phyloP scores from a whole-genome alignment of 306 rosid species.

The Lathyrus tuberosus region DNA sequence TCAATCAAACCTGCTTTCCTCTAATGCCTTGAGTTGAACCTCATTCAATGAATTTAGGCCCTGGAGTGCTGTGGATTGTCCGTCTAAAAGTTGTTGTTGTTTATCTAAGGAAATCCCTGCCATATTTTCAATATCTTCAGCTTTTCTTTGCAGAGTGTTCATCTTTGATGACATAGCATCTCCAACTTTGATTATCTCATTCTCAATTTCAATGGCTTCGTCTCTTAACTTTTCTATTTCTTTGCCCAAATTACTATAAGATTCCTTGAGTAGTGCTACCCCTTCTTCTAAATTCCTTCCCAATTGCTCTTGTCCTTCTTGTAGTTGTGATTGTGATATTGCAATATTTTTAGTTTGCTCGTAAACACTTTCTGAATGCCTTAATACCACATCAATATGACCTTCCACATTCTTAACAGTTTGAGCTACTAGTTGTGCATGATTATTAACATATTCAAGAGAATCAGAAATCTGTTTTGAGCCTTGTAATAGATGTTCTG shows the following conservation, averaged over 20 bases:
- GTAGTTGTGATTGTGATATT: slow-evolving; percentile 57
- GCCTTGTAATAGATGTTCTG: slow-evolving; percentile 53
- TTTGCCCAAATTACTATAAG: slow-evolving; percentile 55
- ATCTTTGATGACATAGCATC: slow-evolving; percentile 61
- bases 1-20: slow-evolving; percentile 69
- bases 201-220: slow-evolving; percentile 64
- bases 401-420: slow-evolving; percentile 55
- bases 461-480: slow-evolving; percentile 55
- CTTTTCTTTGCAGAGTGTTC: slow-evolving; percentile 61
- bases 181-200: slow-evolving; percentile 67
- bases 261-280: slow-evolving; percentile 59
- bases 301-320: slow-evolving; percentile 70
- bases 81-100: slow-evolving; percentile 72
- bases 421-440: slow-evolving; percentile 54
- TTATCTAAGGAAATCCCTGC: slow-evolving; percentile 75
- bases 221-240: slow-evolving; percentile 61
- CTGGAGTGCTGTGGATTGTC: slow-evolving; percentile 70
- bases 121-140: slow-evolving; percentile 72
- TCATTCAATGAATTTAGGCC: slow-evolving; percentile 59
- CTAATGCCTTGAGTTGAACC: slow-evolving; percentile 69
- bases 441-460: slow-evolving; percentile 51
- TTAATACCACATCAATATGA: slow-evolving; percentile 53
- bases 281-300: slow-evolving; percentile 61
- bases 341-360: slow-evolving; percentile 67
- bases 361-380: slow-evolving; percentile 58